Conservation (phyloP, 2,329 filamentous ascomycete species). For the Fusarium albidum region DNA sequence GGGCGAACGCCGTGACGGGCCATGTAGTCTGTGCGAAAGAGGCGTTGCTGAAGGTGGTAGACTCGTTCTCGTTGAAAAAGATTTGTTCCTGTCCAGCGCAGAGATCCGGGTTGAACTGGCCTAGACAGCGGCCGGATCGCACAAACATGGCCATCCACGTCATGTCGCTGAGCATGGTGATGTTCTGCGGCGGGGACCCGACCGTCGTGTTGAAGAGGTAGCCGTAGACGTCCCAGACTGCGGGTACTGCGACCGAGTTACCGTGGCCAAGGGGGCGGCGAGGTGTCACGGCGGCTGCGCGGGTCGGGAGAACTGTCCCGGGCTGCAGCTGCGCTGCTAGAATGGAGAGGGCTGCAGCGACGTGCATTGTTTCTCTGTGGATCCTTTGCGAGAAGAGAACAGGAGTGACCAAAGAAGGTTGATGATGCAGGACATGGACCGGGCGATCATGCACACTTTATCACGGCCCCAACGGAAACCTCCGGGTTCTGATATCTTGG, state of each 20-base stretch:
- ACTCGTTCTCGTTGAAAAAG: not conserved
- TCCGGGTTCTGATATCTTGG: not conserved
- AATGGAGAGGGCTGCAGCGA: not conserved
- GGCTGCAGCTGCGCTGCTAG: not conserved
- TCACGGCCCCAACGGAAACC: not conserved
- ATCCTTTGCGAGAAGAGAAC: not conserved
- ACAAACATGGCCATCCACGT: not conserved
- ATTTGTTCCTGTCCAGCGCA: not conserved
- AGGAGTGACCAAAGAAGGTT: not conserved
- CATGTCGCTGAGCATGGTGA: not conserved
- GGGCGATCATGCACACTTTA: not conserved
- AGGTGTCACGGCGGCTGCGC: not conserved
- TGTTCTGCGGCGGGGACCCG: not conserved
- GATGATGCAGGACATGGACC: not conserved
- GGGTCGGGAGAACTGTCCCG: not conserved
- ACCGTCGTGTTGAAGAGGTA: not conserved
- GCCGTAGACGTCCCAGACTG: not conserved
- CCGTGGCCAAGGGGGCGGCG: not conserved
- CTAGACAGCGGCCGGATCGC: not conserved
- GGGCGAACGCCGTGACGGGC: not conserved
- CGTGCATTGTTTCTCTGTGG: not conserved
- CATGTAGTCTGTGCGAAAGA: not conserved
- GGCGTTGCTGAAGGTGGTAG: not conserved
- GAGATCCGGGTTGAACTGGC: not conserved
- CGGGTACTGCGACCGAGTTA: not conserved